Conservation (phyloP, 2,329 filamentous ascomycete genomes). For the Epichloe brachyelytri region DNA sequence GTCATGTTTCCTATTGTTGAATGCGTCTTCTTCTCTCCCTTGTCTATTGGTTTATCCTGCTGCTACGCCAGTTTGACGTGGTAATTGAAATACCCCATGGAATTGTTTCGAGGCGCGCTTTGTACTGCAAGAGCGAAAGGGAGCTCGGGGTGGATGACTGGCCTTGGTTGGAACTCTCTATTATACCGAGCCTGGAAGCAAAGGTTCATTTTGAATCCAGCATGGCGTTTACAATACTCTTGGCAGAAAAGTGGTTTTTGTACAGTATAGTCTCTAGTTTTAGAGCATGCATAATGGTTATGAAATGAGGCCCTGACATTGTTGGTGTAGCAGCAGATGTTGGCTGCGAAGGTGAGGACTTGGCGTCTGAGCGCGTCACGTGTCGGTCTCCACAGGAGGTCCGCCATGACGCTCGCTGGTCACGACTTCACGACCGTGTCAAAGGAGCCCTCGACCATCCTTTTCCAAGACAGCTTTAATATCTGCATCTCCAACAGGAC, state of each 20-base stretch:
- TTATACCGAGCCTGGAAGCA: background rate
- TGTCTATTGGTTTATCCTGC: background rate
- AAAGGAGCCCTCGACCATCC: conserved; percentile 9
- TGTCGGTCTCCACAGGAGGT: conserved; percentile 11
- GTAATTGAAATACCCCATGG: conserved; percentile 19
- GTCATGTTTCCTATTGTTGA: background rate
- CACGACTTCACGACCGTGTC: conserved; percentile 8
- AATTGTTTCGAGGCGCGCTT: conserved; percentile 13
- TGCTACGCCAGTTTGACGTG: conserved; percentile 9
- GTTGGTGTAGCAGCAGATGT: background rate
- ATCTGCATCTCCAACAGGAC: conserved; percentile 16
- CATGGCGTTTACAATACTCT: conserved; percentile 9
- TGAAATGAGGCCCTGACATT: background rate
- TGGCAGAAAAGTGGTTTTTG: background rate
- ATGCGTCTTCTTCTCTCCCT: background rate
- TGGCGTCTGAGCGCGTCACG: conserved; percentile 12
- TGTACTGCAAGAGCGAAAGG: conserved; percentile 1
- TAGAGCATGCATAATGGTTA: conserved; percentile 1
- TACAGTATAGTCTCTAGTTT: background rate
- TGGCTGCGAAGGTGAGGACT: background rate
- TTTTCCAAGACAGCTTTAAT: conserved; percentile 4
- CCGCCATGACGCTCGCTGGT: conserved; percentile 17
- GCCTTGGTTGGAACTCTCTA: background rate
- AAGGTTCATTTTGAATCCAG: conserved; percentile 9
- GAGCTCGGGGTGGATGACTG: background rate